A percentile compares a stretch with the other conserved stretches of the same genome.
Conservation (phyloP, 2,329 filamentous ascomycete genomes). For the Xylogone sp. region DNA sequence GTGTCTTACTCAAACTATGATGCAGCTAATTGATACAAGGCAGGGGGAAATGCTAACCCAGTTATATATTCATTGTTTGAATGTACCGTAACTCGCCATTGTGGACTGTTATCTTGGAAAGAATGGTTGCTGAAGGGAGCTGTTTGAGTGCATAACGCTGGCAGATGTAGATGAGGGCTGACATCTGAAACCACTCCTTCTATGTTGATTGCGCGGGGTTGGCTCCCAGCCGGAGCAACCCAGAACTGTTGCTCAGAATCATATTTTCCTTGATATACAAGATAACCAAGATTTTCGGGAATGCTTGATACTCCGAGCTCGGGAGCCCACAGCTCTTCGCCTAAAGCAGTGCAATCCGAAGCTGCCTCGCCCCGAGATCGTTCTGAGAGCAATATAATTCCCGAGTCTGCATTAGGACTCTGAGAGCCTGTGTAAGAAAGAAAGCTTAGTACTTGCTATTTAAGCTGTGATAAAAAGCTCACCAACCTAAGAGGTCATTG, state of each 20-base stretch:
- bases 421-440: conserved; percentile 9
- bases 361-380: conserved; percentile 13
- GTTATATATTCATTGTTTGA: conserved; percentile 39
- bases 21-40: too few relatives aligned
- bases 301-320: conserved; percentile 11
- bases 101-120: conserved; percentile 30
- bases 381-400: conserved; percentile 11
- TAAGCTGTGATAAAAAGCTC: background rate
- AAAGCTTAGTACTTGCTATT: background rate
- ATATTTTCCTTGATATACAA: conserved; percentile 14
- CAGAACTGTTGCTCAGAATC: conserved; percentile 15
- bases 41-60: too few relatives aligned
- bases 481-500: conserved; percentile 17
- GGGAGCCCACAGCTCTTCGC: conserved; percentile 15
- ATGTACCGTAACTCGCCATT: conserved; percentile 33
- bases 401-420: conserved; percentile 15
- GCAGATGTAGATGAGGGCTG: conserved; percentile 29
- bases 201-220: conserved; percentile 11
- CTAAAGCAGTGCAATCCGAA: conserved; percentile 12
- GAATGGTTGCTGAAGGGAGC: conserved; percentile 29
- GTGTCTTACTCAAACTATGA: background rate
- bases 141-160: conserved; percentile 46
- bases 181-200: conserved; percentile 26
- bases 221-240: conserved; percentile 10
- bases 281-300: conserved; percentile 16